phyloP scores from a whole-genome alignment of 805 yeast species.

The Candida insectorum region DNA sequence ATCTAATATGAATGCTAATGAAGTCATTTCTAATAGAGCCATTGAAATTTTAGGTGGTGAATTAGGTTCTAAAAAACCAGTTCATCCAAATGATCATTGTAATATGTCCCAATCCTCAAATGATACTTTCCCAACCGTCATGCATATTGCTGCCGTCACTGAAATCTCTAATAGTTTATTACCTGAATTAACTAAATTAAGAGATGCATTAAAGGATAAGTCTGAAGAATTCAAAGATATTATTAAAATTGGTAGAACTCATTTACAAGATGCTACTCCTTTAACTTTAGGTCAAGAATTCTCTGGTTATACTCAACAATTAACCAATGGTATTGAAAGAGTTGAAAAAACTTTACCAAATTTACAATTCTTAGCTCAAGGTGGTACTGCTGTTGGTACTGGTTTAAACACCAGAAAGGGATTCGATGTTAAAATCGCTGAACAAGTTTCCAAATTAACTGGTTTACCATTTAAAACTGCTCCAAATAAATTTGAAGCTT shows the following conservation, averaged over 20 bases:
- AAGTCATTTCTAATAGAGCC: conserved; percentile 97
- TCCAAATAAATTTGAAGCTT: conserved; percentile 98
- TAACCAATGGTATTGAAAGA: conserved; percentile 85
- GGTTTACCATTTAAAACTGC: conserved; percentile 90
- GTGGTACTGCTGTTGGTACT: conserved; percentile 99
- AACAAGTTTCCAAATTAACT: conserved; percentile 77
- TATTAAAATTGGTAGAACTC: conserved; percentile 98
- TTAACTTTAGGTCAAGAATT: conserved; percentile 97
- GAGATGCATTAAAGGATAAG: conserved; percentile 75
- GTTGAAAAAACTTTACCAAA: conserved; percentile 74
- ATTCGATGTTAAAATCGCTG: conserved; percentile 83
- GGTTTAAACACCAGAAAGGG: conserved; percentile 94
- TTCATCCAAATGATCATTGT: conserved; percentile 98
- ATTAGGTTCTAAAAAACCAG: conserved; percentile 88
- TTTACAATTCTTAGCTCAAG: conserved; percentile 87
- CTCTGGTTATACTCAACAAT: conserved; percentile 92
- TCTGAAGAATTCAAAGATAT: conserved; percentile 80
- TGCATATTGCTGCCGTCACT: conserved; percentile 98
- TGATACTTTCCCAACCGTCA: conserved; percentile 98
- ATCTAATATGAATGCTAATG: conserved; percentile 98
- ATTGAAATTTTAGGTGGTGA: conserved; percentile 92
- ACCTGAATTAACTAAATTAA: conserved; percentile 76
- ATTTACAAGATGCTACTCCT: conserved; percentile 98
- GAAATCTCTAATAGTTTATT: conserved; percentile 74
- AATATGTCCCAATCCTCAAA: conserved; percentile 98